Evolutionary conservation across 768 basidiomycete species (phyloP).

Genomic region (Naganishia friedmannii): DNA sequence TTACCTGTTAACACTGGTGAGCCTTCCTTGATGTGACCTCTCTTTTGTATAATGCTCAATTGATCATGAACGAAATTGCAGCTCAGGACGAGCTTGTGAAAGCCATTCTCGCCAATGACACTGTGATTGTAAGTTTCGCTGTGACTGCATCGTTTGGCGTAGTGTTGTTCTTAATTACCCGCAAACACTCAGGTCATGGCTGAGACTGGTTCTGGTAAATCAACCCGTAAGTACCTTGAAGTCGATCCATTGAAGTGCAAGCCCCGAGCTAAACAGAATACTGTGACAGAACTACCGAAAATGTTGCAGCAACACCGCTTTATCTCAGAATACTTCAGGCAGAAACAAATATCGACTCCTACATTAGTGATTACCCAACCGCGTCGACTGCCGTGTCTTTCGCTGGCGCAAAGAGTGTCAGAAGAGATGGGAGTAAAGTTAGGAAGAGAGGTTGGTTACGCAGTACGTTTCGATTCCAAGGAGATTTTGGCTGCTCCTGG

Average conservation of each 20-base stretch:
- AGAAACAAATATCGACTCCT: constrained; percentile 28
- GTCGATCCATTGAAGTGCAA: background rate
- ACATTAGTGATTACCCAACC: constrained; percentile 49
- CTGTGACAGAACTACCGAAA: constrained; percentile 40
- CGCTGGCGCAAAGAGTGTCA: constrained; percentile 44
- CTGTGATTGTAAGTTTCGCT: constrained; percentile 43
- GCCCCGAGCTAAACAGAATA: background rate
- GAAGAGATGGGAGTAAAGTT: constrained; percentile 46
- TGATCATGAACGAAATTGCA: background rate
- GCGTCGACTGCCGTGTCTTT: constrained; percentile 46
- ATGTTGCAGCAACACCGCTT: constrained; percentile 37
- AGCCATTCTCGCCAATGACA: constrained; percentile 46
- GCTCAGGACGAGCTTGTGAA: constrained; percentile 43
- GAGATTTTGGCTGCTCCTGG: constrained; percentile 20
- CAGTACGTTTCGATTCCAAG: constrained; percentile 49
- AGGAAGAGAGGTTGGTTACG: constrained; percentile 49
- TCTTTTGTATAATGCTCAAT: constrained; percentile 2
- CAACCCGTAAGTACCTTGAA: constrained; percentile 35
- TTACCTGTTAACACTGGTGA: constrained; percentile 49
- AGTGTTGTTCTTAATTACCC: background rate
- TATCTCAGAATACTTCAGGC: constrained; percentile 2
- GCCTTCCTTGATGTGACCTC: background rate
- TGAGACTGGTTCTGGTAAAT: constrained; percentile 52
- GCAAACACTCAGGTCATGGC: constrained; percentile 40
- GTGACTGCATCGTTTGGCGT: background rate